These are phyloP conservation scores for Dothideomycetidae sp. DNA, from an alignment of 2,329 filamentous ascomycete species.

Conservation along the genomic window DNA sequence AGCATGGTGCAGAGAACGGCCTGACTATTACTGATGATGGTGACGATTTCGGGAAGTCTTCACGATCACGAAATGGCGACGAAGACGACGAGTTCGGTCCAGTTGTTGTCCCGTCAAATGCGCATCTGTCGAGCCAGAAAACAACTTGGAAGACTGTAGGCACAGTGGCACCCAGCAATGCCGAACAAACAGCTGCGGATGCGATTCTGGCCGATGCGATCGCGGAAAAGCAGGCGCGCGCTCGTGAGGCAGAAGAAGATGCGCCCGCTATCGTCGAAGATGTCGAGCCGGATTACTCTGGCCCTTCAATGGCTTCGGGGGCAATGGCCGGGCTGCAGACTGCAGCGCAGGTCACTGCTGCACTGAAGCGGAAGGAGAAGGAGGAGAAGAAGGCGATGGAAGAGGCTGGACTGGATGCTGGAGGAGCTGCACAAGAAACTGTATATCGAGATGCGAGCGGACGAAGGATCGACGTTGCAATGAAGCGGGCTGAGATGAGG, in stretches of 20 bases:
- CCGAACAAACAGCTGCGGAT: constrained; percentile 48
- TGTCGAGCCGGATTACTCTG: constrained; percentile 33
- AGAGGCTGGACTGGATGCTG: constrained; percentile 30
- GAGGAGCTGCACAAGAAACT: constrained; percentile 52
- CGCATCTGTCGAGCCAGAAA: constrained; percentile 60
- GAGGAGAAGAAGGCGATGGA: constrained; percentile 42
- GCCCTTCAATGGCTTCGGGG: constrained; percentile 69
- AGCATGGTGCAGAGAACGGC: constrained; percentile 25
- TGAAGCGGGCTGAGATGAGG: constrained; percentile 80
- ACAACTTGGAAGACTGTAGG: constrained; percentile 70
- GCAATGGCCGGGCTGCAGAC: constrained; percentile 78
- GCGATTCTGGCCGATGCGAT: constrained; percentile 24
- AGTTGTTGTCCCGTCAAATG: constrained; percentile 25
- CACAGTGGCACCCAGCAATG: constrained; percentile 33
- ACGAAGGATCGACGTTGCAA: constrained; percentile 79
- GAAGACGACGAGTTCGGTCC: constrained; percentile 44
- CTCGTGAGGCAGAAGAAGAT: constrained; percentile 21
- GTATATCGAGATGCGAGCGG: constrained; percentile 93
- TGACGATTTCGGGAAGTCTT: constrained; percentile 36
- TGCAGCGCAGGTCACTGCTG: constrained; percentile 52
- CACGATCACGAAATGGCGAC: constrained; percentile 29
- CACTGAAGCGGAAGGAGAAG: constrained; percentile 46
- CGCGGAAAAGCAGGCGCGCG: constrained; percentile 19
- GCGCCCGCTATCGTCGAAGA: constrained; percentile 39
- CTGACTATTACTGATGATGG: constrained; percentile 40